phyloP scores from a whole-genome alignment of 805 yeast genomes.

The Wickerhamiella australiensis region DNA sequence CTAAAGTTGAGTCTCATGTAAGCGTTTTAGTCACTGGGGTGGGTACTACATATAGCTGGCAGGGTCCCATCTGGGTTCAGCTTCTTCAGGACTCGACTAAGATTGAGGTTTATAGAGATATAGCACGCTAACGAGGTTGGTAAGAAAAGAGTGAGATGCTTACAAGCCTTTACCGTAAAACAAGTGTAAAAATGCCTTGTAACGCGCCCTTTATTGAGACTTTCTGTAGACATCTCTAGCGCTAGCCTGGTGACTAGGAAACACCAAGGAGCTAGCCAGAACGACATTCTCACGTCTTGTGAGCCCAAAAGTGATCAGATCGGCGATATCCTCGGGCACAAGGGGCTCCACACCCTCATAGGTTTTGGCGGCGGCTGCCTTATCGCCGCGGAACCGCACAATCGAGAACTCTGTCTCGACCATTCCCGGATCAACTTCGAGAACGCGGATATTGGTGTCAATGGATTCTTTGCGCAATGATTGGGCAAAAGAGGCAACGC shows the following conservation, averaged over 20 bases:
- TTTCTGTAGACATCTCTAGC: constrained; percentile 50
- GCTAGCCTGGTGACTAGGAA: constrained; percentile 78
- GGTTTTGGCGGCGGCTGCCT: constrained; percentile 47
- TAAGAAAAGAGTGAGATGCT: too few relatives aligned
- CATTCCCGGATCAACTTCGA: constrained; percentile 68
- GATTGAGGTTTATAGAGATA: neutral
- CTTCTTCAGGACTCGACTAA: too few relatives aligned
- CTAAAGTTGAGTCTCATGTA: constrained; percentile 70
- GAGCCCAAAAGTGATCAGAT: constrained; percentile 51
- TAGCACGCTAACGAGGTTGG: too few relatives aligned
- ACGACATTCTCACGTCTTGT: constrained; percentile 62
- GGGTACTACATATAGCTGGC: neutral
- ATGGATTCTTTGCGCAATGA: constrained; percentile 62
- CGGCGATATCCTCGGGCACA: constrained; percentile 63
- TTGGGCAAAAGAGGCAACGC: constrained; percentile 44
- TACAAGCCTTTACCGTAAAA: too few relatives aligned
- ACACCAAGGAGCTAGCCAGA: constrained; percentile 68
- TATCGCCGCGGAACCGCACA: constrained; percentile 54
- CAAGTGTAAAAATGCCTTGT: too few relatives aligned
- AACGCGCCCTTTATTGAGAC: too few relatives aligned
- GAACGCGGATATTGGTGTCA: constrained; percentile 54
- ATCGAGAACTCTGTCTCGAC: constrained; percentile 68
- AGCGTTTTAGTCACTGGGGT: neutral
- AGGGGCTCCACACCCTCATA: constrained; percentile 60
- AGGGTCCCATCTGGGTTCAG: too few relatives aligned